Conservation (phyloP, 164 flowering plant genomes). For the Dillenia turbinata region DNA sequence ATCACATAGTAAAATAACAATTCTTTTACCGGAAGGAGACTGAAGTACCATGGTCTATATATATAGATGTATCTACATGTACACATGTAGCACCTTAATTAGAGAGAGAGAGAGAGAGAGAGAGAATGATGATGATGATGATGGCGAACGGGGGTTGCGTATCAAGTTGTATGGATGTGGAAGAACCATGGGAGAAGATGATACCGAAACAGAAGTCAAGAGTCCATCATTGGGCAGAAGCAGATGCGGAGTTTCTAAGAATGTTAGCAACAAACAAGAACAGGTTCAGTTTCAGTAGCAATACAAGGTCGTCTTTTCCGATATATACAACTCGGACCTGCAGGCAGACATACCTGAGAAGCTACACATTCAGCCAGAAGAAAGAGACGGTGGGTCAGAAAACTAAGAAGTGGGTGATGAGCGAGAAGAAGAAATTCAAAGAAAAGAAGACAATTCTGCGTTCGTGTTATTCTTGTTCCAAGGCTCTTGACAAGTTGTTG, state of each 20-base stretch:
- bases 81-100: too few relatives aligned
- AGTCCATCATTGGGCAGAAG: conserved; percentile 21
- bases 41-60: too few relatives aligned
- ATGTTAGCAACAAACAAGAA: conserved; percentile 1
- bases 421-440: conserved; percentile 4
- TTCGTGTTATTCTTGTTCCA: conserved; percentile 1
- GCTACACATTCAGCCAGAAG: conserved; percentile 23
- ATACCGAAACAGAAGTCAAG: too few relatives aligned
- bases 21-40: too few relatives aligned
- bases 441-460: conserved; percentile 3
- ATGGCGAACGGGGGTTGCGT: too few relatives aligned
- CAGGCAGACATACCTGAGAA: conserved; percentile 32
- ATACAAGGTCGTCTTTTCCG: background rate
- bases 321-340: conserved; percentile 10
- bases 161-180: too few relatives aligned
- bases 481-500: conserved; percentile 14
- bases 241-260: conserved; percentile 26
- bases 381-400: conserved; percentile 16
- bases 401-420: conserved; percentile 21
- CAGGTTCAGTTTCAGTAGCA: too few relatives aligned
- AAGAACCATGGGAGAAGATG: too few relatives aligned
- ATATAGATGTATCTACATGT: too few relatives aligned
- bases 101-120: too few relatives aligned
- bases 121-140: too few relatives aligned
- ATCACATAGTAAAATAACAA: too few relatives aligned